Base-by-base conservation (phyloP, 2,329 filamentous ascomycete species). In the Ceratocystis lukuohia region DNA sequence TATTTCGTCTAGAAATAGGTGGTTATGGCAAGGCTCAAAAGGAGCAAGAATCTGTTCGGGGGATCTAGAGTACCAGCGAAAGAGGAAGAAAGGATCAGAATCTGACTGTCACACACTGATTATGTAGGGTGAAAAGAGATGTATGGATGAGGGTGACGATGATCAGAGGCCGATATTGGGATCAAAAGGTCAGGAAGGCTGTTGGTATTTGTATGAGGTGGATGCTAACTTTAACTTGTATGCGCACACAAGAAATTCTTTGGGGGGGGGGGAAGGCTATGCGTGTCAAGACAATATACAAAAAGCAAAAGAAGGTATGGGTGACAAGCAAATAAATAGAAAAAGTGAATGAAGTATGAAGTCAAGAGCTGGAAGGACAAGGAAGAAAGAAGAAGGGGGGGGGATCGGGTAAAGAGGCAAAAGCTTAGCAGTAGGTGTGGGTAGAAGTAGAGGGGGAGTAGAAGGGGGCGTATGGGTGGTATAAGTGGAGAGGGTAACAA, bases 401-500 rank as follows among this genome's bases (percentile, higher is more conserved):
- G 61, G 33, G 33, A 45, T 37, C 25, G 12, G 61, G 46, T n/a
- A n/a, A 59, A 59, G 33, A 63, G 22, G 22, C 6, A 33, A 46
- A 63, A 50, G 41, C 56, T 59, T 59, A 30, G 30, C 28, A 53
- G 48, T 2, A 57, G 56, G 56, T 37, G 30, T 33, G 30, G n/a
- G 56, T 30, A 37, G 56, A 59, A 17, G 17, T 59, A 17, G 56
- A 59, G 56, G 56, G 30, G 56, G 53, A 10, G 56, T 53, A 53
- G 22, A 25, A 25, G 48, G n/a, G 48, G 37, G 33, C 48, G 53
- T 57, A 57, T 30, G 10, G 6, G 22, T 59, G 56, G 56, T 59
- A 59, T 59, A 59, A 59, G 56, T 59, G 56, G 56, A 59, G 56
- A 59, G 56, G 37, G 56, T 59, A 59, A 37, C 56, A 59, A 33